Evolutionary conservation across 2,329 filamentous ascomycete genomes (phyloP).

Genomic region (Seiridium cupressi): DNA sequence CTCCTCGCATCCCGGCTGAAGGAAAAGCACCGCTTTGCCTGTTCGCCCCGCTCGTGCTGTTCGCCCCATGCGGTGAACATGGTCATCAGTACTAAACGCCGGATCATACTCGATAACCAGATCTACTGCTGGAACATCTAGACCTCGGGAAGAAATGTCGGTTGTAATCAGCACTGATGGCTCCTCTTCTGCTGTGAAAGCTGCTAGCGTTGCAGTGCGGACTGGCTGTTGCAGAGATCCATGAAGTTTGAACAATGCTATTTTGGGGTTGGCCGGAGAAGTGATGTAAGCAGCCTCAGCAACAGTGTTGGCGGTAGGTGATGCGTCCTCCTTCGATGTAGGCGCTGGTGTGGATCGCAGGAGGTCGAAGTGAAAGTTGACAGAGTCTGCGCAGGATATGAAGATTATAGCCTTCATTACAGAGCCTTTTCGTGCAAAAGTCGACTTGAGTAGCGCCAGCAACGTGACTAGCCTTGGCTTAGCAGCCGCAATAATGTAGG

Average conservation of each 20-base stretch:
- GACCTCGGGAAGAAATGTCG: conserved; percentile 90
- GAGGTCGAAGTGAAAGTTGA: conserved; percentile 93
- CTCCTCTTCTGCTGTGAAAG: conserved; percentile 72
- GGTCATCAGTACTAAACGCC: conserved; percentile 88
- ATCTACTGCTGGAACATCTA: conserved; percentile 93
- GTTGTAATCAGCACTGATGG: conserved; percentile 88
- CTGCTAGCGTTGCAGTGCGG: conserved; percentile 79
- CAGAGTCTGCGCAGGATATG: conserved; percentile 93
- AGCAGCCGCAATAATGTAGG: conserved; percentile 81
- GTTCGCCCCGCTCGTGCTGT: conserved; percentile 90
- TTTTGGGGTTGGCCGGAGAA: conserved; percentile 66
- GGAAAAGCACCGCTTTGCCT: conserved; percentile 84
- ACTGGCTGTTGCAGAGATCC: conserved; percentile 86
- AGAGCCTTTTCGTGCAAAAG: conserved; percentile 83
- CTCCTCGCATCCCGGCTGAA: conserved; percentile 88
- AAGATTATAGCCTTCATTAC: conserved; percentile 98
- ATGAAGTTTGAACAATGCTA: conserved; percentile 84
- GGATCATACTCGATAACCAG: conserved; percentile 96
- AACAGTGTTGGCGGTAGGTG: conserved; percentile 57
- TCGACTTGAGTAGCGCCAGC: conserved; percentile 77
- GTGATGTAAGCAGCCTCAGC: conserved; percentile 70
- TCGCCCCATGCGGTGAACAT: conserved; percentile 90
- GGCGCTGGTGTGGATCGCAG: conserved; percentile 48
- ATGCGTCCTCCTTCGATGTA: conserved; percentile 21
- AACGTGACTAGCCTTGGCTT: conserved; percentile 90